Evolutionary conservation across 2,329 filamentous ascomycete genomes (phyloP), one percentile per base, ranked within the genome.

Genomic region (Ophiostoma himal-ulmi): DNA sequence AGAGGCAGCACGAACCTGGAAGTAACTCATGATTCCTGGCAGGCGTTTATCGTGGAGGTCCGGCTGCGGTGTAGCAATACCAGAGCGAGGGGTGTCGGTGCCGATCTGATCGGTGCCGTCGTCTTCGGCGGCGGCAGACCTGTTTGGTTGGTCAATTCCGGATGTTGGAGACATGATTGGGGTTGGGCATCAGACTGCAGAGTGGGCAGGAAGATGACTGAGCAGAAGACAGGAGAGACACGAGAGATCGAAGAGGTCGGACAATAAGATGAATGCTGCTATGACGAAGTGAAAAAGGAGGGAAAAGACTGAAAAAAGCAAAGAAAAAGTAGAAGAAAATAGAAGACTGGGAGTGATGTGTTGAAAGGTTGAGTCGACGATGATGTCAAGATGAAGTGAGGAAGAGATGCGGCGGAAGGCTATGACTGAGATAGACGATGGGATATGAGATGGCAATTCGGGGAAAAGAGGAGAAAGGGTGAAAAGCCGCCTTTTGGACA

Each of bases 1-100:
- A 89, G 89, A 88, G 84, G 87, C 88, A 85, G 87, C 87, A 97
- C 95, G 90, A 96, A 99, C 95, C 94, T 99, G 95, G 84, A 98
- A 97, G 86, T 95, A 97, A 85, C 91, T 96, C 86, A 95, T 91
- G 83, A 98, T 96, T 79, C 93, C 92, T 75, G 95, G 95, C 79
- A 96, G 85, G 82, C 95, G 91, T 83, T 97, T 97, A 83, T 99
- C 95, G 78, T 91, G 90, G 74, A 91, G 90, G 82, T 98, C 94
- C 75, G 95, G 95, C 78, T 94, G 91, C 75, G 95, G 95, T 73
- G 95, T 99, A 75, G 93, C 91, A 80, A 96, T 88, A 77, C 94
- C 93, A 76, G 94, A 96, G 77, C 93, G 91, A 76, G 93, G 95
- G 69, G 92, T 94, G 76, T 92, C 91, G 79, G 91, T 91, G 78